Evolutionary conservation across 108 stramenopile genomes (phyloP), one percentile per base, ranked within the genome.

Genomic region (Fragilaria crotonensis): DNA sequence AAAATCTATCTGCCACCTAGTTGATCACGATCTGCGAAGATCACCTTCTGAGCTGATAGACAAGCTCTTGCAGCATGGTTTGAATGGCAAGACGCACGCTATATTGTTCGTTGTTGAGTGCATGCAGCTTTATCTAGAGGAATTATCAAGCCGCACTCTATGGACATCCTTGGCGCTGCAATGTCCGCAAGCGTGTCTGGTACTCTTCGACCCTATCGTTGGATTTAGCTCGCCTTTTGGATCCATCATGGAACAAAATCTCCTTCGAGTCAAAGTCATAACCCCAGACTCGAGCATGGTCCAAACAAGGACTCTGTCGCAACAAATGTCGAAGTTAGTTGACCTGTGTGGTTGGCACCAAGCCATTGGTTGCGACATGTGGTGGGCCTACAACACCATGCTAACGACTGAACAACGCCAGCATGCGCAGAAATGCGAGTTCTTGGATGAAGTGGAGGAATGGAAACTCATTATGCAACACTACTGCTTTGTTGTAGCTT

Each of bases 401-500:
- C 48, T 93, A 3, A 66, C 78, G 0, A 36, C 45, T 0, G 71
- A 67, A 26, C 84, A 93, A 49, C 75, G 84, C 14, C 66, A 56
- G 33, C 52, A 48, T 0, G 85, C 91, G 25, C 78, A 79, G 60
- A 64, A 64, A 58, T 71, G 72, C 48, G 91, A 93, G 70, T 85
- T 87, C 68, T 65, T 93, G 64, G 91, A 93, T 65, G 91, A 93
- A 67, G 25, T 84, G 44, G 91, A 93, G 59, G 91, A 93, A 65
- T 89, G 79, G 72, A 65, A 67, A 2, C 59, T 93, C 62, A 70
- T 93, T 45, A 89, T 93, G 87, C 62, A 51, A 28, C 90, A 92
- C 54, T 92, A 92, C 56, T 83, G 82, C 33, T 79, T 91, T 27
- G 48, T 79, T 0, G 68, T 85, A 5, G 84, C 67, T 7, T 48